A percentile compares a stretch with the other conserved stretches of the same genome.
Evolutionary conservation across 2,329 filamentous ascomycete genomes (phyloP).

Genomic region (Aaosphaeria pasadenensis): DNA sequence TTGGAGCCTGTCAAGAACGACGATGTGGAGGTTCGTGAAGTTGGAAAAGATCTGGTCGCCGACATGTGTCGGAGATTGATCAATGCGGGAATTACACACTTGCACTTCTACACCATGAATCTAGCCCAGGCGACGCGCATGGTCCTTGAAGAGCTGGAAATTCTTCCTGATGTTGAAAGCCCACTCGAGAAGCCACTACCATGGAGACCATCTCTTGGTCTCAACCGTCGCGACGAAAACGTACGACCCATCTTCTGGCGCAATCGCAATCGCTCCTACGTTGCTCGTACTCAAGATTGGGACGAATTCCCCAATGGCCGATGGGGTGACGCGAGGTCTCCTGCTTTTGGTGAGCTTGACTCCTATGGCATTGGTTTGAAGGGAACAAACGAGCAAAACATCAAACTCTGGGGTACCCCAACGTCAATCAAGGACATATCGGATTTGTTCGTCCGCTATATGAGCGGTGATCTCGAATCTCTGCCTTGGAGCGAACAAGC

Average conservation of each 20-base stretch:
- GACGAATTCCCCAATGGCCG: slow-evolving; percentile 98
- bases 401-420: slow-evolving; percentile 90
- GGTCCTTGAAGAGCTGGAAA: slow-evolving; percentile 84
- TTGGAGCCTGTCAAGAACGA: slow-evolving; percentile 96
- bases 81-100: slow-evolving; percentile 74
- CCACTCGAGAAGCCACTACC: slow-evolving; percentile 87
- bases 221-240: slow-evolving; percentile 87
- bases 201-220: slow-evolving; percentile 90
- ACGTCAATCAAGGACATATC: slow-evolving; percentile 76
- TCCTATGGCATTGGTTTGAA: slow-evolving; percentile 91
- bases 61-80: slow-evolving; percentile 87
- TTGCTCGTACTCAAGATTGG: slow-evolving; percentile 95
- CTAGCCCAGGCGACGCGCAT: slow-evolving; percentile 89
- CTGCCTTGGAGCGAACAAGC: slow-evolving; percentile 93
- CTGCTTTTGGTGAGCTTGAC: slow-evolving; percentile 93
- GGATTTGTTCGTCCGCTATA: slow-evolving; percentile 78
- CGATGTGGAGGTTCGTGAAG: slow-evolving; percentile 84
- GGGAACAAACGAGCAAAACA: slow-evolving; percentile 93
- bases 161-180: slow-evolving; percentile 73
- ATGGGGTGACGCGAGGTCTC: slow-evolving; percentile 96
- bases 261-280: slow-evolving; percentile 93
- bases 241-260: slow-evolving; percentile 99
- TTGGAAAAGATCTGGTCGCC: slow-evolving; percentile 82
- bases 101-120: slow-evolving; percentile 99
- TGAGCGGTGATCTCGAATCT: slow-evolving; percentile 74